These are phyloP conservation scores for Primulina tabacum DNA, from an alignment of 257 asterid genomes.

Conservation along the genomic window DNA sequence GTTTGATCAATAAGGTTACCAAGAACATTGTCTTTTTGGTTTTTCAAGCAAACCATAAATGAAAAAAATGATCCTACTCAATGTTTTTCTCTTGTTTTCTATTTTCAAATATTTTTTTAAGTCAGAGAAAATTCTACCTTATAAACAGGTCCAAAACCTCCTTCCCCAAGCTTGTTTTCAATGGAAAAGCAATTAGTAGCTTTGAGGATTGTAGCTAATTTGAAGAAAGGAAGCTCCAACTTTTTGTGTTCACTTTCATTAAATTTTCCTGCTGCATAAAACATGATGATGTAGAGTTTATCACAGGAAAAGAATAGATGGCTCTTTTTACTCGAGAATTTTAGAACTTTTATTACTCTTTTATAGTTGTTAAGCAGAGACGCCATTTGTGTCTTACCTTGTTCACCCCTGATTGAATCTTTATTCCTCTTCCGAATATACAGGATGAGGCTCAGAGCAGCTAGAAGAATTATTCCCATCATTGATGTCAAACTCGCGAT, in stretches of 20 bases:
- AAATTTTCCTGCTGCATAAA: constrained; percentile 2
- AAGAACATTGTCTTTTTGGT: too few species aligned
- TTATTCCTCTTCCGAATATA: constrained; percentile 22
- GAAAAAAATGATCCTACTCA: not conserved
- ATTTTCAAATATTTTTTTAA: not conserved
- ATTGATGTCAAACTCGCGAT: constrained; percentile 9
- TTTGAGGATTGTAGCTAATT: constrained; percentile 15
- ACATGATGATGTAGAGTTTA: not conserved
- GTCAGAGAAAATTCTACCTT: constrained; percentile 14
- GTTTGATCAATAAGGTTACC: not conserved
- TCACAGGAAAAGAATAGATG: not conserved
- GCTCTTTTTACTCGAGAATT: constrained; percentile 11
- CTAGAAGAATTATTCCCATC: constrained; percentile 15
- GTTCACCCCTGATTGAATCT: not conserved
- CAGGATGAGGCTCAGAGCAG: not conserved
- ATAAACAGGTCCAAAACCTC: constrained; percentile 34
- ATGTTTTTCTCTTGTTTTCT: not conserved
- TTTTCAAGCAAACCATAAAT: not conserved
- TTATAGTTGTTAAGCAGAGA: not conserved
- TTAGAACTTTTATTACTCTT: not conserved
- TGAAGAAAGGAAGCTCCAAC: constrained; percentile 21
- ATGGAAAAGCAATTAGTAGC: constrained; percentile 26
- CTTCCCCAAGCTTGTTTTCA: constrained; percentile 25
- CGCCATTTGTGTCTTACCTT: not conserved
- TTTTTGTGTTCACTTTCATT: constrained; percentile 14